A percentile compares a stretch with the other conserved stretches of the same genome.
phyloP scores from a whole-genome alignment of 768 basidiomycete genomes.

The Agrocybe praecox region DNA sequence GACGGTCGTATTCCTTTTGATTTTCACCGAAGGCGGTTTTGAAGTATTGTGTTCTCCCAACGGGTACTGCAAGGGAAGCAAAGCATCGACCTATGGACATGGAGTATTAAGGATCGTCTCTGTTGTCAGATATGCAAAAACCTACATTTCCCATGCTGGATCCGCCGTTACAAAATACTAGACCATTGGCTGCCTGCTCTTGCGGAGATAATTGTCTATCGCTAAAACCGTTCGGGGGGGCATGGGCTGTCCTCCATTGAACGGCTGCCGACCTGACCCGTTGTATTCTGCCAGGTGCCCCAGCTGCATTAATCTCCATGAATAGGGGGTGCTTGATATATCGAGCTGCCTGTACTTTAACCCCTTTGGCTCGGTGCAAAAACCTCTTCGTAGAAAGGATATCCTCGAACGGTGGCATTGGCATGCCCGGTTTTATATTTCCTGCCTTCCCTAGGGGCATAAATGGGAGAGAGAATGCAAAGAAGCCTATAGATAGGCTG shows the following conservation, averaged over 20 bases:
- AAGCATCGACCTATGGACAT: constrained; percentile 29
- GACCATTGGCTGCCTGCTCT: constrained; percentile 26
- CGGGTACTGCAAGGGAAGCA: constrained; percentile 39
- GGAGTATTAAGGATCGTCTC: neutral
- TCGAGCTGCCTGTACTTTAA: constrained; percentile 35
- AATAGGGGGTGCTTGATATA: constrained; percentile 48
- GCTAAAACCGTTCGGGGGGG: constrained; percentile 8
- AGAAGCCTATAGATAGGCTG: constrained; percentile 44
- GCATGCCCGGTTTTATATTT: constrained; percentile 32
- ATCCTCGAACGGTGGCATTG: constrained; percentile 39
- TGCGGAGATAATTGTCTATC: constrained; percentile 19
- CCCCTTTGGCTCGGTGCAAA: constrained; percentile 38
- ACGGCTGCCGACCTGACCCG: constrained; percentile 17
- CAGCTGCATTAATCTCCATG: constrained; percentile 35
- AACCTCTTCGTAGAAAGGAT: constrained; percentile 52
- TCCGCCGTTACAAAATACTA: constrained; percentile 32
- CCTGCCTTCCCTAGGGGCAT: constrained; percentile 40
- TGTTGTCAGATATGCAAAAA: neutral
- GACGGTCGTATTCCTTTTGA: constrained; percentile 17
- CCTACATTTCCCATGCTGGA: constrained; percentile 45
- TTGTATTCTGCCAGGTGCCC: constrained; percentile 25
- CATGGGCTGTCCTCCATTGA: constrained; percentile 16
- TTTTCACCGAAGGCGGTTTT: constrained; percentile 14
- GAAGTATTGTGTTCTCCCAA: constrained; percentile 13
- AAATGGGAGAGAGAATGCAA: constrained; percentile 44